Conservation (phyloP, 768 basidiomycete species). For the Leccinum rimulosum region DNA sequence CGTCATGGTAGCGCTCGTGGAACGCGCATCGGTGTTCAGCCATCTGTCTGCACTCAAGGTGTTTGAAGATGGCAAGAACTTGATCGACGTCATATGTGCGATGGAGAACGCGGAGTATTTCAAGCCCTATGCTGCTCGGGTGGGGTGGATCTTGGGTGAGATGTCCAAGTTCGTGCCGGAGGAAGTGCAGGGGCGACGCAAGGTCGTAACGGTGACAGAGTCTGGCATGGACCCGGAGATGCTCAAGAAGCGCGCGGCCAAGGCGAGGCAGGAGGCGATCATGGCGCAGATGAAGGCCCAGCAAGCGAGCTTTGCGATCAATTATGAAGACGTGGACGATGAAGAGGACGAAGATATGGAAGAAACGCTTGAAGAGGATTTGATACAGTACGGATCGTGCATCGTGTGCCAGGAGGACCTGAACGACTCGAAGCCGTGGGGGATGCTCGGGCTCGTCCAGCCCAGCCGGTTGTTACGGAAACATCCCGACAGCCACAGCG, state of each 20-base stretch:
- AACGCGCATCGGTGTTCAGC: constrained; percentile 63
- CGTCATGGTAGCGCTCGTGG: constrained; percentile 79
- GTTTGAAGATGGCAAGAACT: constrained; percentile 58
- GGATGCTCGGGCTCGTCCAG: constrained; percentile 82
- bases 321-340: constrained; percentile 76
- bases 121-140: constrained; percentile 66
- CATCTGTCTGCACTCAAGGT: constrained; percentile 48
- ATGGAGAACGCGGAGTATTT: constrained; percentile 79
- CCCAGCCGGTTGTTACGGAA: constrained; percentile 82
- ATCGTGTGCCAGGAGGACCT: constrained; percentile 98
- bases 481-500: constrained; percentile 62
- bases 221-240: constrained; percentile 54
- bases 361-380: constrained; percentile 42
- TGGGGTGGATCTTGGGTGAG: constrained; percentile 71
- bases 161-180: constrained; percentile 55
- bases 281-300: constrained; percentile 96
- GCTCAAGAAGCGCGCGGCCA: constrained; percentile 80
- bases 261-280: constrained; percentile 88
- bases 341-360: constrained; percentile 52
- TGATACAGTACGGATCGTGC: constrained; percentile 79
- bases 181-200: constrained; percentile 52
- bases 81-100: constrained; percentile 70
- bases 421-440: constrained; percentile 69
- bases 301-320: constrained; percentile 81
- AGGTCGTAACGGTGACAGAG: constrained; percentile 36